A percentile compares a stretch with the other conserved stretches of the same genome.
Conservation (phyloP, 768 basidiomycete species). For the Leucosporidium yakuticum region DNA sequence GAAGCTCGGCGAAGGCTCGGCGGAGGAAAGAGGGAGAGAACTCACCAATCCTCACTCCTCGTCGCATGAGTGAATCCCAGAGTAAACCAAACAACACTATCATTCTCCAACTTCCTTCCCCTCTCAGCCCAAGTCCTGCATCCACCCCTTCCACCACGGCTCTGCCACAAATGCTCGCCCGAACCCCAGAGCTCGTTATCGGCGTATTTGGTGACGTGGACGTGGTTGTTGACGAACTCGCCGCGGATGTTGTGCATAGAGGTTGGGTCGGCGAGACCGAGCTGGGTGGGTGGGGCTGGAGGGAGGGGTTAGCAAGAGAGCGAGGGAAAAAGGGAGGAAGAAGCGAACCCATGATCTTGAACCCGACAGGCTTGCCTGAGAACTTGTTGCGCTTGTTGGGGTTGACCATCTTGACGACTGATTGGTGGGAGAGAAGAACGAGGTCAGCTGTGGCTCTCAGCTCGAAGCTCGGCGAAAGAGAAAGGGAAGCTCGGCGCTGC, state of each 20-base stretch:
- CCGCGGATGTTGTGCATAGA: slow-evolving; percentile 32
- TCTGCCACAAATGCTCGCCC: slow-evolving; percentile 12
- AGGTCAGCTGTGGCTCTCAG: not conserved
- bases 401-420: slow-evolving; percentile 34
- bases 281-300: slow-evolving; percentile 36
- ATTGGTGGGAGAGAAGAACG: not conserved
- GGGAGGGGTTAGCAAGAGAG: not conserved
- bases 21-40: not conserved
- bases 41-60: not conserved
- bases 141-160: slow-evolving; percentile 1
- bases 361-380: slow-evolving; percentile 36
- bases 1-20: not conserved
- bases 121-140: slow-evolving; percentile 7
- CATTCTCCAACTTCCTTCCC: not conserved
- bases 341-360: slow-evolving; percentile 33
- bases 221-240: slow-evolving; percentile 37
- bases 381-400: slow-evolving; percentile 36
- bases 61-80: slow-evolving; percentile 5
- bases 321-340: too few species aligned
- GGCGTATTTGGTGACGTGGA: slow-evolving; percentile 37
- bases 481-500: not conserved
- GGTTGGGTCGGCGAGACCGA: slow-evolving; percentile 36
- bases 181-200: slow-evolving; percentile 38
- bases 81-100: slow-evolving; percentile 9
- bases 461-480: too few species aligned